These are phyloP conservation scores for Bondarzewia mesenterica DNA, from an alignment of 1,284 basidiomycete genomes.

Conservation along the genomic window DNA sequence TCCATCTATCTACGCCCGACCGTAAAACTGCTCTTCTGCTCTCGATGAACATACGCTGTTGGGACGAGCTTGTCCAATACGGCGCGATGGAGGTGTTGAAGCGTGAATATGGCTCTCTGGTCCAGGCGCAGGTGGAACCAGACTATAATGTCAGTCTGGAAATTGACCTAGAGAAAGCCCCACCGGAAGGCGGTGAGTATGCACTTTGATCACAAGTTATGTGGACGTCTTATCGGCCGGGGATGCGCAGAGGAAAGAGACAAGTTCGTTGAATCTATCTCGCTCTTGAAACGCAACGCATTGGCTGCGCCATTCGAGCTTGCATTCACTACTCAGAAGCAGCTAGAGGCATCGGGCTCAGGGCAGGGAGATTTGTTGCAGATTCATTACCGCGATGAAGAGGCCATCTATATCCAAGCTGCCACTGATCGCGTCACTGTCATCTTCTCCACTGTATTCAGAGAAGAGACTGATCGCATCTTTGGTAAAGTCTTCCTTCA, in stretches of 20 bases:
- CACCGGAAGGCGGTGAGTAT: constrained; percentile 68
- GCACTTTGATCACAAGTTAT: constrained; percentile 1
- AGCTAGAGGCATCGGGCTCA: constrained; percentile 64
- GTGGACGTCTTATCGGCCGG: neutral
- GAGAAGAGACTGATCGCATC: constrained; percentile 96
- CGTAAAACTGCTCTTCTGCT: constrained; percentile 77
- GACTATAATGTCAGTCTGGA: constrained; percentile 88
- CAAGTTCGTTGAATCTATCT: constrained; percentile 74
- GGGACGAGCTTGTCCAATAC: constrained; percentile 86
- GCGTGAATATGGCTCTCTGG: constrained; percentile 77
- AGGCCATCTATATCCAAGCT: constrained; percentile 95
- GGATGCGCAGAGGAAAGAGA: constrained; percentile 61
- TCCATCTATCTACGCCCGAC: constrained; percentile 85
- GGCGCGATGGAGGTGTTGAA: constrained; percentile 79
- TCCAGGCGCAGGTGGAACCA: constrained; percentile 59
- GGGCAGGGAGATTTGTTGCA: constrained; percentile 82
- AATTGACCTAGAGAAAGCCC: constrained; percentile 84
- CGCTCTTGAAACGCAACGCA: constrained; percentile 90
- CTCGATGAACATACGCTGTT: constrained; percentile 97
- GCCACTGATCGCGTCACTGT: constrained; percentile 94
- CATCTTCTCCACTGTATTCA: constrained; percentile 95
- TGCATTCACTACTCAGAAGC: constrained; percentile 84
- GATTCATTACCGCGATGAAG: constrained; percentile 93
- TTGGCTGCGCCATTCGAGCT: constrained; percentile 92
- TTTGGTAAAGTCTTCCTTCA: constrained; percentile 97